Evolutionary conservation across 305 asterid genomes (phyloP), one percentile per base, ranked within the genome.

Genomic region (Lippia alba): DNA sequence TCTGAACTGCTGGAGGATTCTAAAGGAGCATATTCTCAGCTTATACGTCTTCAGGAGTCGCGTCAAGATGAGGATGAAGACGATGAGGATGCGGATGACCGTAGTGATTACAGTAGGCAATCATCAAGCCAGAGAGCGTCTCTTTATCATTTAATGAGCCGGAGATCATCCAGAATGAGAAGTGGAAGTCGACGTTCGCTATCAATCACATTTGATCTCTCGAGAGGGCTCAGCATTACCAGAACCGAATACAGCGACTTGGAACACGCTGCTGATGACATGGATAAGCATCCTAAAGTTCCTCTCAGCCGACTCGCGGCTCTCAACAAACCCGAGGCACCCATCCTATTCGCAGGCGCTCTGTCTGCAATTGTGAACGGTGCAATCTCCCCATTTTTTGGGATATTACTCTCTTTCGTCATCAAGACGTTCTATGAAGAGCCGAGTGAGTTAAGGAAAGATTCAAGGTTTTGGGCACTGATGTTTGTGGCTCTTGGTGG

Each of bases 1-100:
- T 20, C 74, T 53, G 85, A 86, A 58, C 84, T 92, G 72, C 76
- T 86, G 62, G 66, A 82, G 77, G 86, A 92, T 78, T 81, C 87
- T 12, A 87, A 90, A 56, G 97, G 97, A 33, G 97, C 92, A 0
- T 92, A 92, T 69, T 79, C 92, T 44, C 97, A 92, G 79, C 94
- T 92, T 8, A 82, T 92, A 69, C 80, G 87, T 41, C 72, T 92
- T 77, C 96, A 92, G 83, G 97, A 92, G 66, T 68, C 89, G 20
- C 86, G 64, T 34, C 86, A 70, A 51, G 81, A 79, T 33, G 75
- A 78, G 41, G 87, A 87, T 56, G 82, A 87, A 61, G 50, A 48
- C 6, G 81, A 15, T 3, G 83, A 76, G 15, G 89, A 77, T 9
- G 40, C 59, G 1, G 83, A 78, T 4, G 40, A 61, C 54, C 69